Conservation (phyloP, 768 basidiomycete species). For the Termitomyces sp. region DNA sequence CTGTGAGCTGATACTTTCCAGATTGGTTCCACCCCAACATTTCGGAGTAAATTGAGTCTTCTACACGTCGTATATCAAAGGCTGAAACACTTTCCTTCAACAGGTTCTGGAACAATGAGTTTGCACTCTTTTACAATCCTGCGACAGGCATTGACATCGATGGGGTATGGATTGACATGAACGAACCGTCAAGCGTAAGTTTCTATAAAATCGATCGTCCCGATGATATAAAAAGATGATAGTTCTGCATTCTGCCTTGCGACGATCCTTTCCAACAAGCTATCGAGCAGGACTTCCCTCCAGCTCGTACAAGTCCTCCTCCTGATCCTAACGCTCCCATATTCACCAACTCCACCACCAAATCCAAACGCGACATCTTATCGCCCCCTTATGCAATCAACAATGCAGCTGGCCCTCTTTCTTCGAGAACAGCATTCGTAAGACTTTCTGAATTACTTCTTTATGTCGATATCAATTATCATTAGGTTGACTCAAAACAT, state of each 20-base stretch:
- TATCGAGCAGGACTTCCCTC: constrained; percentile 44
- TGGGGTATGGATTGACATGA: constrained; percentile 75
- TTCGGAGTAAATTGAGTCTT: constrained; percentile 30
- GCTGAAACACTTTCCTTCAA: neutral
- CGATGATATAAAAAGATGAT: neutral
- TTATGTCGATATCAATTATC: neutral
- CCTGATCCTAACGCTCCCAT: constrained; percentile 52
- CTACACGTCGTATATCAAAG: neutral
- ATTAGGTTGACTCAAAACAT: constrained; percentile 40
- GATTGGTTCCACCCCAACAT: constrained; percentile 59
- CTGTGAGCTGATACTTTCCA: constrained; percentile 8
- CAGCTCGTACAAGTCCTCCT: constrained; percentile 39
- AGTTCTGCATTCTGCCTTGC: constrained; percentile 65
- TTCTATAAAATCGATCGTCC: neutral
- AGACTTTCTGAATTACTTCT: constrained; percentile 11
- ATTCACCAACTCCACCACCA: constrained; percentile 25
- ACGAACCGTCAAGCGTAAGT: constrained; percentile 62
- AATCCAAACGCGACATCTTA: constrained; percentile 29
- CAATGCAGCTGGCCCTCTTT: constrained; percentile 49
- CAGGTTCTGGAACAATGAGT: constrained; percentile 63
- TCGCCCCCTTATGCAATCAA: constrained; percentile 55
- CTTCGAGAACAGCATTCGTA: constrained; percentile 50
- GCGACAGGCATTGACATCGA: constrained; percentile 56
- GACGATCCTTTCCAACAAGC: constrained; percentile 56
- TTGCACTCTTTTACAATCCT: constrained; percentile 48